Conservation (phyloP, 495 filamentous ascomycete species). For the Penicillium bovifimosum region DNA sequence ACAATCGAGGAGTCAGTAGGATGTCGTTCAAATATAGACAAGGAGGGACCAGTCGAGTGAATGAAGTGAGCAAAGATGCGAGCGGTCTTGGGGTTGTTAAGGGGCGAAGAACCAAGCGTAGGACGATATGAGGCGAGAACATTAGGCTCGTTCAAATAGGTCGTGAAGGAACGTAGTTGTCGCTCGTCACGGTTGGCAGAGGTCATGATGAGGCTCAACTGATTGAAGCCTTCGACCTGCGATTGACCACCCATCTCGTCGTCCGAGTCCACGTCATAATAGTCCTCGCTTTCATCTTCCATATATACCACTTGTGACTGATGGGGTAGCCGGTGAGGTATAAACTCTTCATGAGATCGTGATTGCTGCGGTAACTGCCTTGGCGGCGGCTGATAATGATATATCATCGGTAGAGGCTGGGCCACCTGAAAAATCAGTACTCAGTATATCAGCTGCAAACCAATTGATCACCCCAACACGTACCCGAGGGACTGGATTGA, state of each 20-base stretch:
- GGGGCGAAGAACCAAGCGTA: slow-evolving; percentile 66
- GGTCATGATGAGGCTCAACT: slow-evolving; percentile 40
- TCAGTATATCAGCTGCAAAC: not conserved
- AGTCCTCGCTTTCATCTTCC: slow-evolving; percentile 52
- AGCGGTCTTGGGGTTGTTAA: slow-evolving; percentile 78
- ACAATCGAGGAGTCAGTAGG: slow-evolving; percentile 70
- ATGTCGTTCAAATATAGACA: slow-evolving; percentile 85
- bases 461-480: not conserved
- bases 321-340: slow-evolving; percentile 2
- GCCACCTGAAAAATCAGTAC: not conserved
- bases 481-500: not conserved
- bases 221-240: slow-evolving; percentile 50
- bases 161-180: slow-evolving; percentile 55
- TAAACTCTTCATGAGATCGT: slow-evolving; percentile 10
- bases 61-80: slow-evolving; percentile 91
- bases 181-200: slow-evolving; percentile 47
- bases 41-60: slow-evolving; percentile 76
- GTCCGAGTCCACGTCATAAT: slow-evolving; percentile 61
- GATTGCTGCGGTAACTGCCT: slow-evolving; percentile 5
- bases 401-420: slow-evolving; percentile 4
- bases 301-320: slow-evolving; percentile 27
- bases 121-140: slow-evolving; percentile 76
- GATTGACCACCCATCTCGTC: slow-evolving; percentile 57
- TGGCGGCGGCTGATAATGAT: slow-evolving; percentile 11
- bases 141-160: slow-evolving; percentile 60